Evolutionary conservation across 2,329 filamentous ascomycete species (phyloP).

Genomic region (Xylaria multiplex): DNA sequence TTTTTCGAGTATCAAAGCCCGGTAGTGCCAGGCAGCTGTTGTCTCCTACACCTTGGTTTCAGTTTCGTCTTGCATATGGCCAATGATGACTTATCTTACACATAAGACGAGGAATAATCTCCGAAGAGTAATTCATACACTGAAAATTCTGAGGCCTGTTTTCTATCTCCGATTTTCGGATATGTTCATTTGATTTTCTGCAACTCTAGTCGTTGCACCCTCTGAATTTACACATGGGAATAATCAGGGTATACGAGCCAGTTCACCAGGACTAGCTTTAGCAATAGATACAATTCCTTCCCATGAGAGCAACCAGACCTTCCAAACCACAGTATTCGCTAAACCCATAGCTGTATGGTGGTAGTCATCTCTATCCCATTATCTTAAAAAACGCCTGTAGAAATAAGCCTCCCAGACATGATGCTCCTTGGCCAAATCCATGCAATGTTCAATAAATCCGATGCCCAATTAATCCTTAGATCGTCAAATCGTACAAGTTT

Average conservation of each 20-base stretch:
- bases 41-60: background rate
- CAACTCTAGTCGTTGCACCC: background rate
- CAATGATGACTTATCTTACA: slow-evolving; percentile 48
- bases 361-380: slow-evolving; percentile 5
- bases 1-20: background rate
- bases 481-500: slow-evolving; percentile 29
- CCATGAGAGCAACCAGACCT: background rate
- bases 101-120: slow-evolving; percentile 47
- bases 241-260: slow-evolving; percentile 2
- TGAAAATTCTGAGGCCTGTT: slow-evolving; percentile 51
- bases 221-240: background rate
- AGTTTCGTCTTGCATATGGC: slow-evolving; percentile 31
- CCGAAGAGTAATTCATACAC: slow-evolving; percentile 49
- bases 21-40: slow-evolving; percentile 20
- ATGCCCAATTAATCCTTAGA: slow-evolving; percentile 18
- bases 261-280: background rate
- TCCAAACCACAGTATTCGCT: background rate
- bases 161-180: background rate
- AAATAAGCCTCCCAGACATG: slow-evolving; percentile 21
- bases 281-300: slow-evolving; percentile 19
- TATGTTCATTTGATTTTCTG: background rate
- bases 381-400: slow-evolving; percentile 21
- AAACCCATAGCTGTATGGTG: background rate
- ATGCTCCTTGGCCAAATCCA: slow-evolving; percentile 11
- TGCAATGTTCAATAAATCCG: slow-evolving; percentile 18